Percentiles rank a stretch among this genome's conserved stretches.
Evolutionary conservation across 768 basidiomycete species (phyloP).

Genomic region (Naganishia vaughanmartiniae): DNA sequence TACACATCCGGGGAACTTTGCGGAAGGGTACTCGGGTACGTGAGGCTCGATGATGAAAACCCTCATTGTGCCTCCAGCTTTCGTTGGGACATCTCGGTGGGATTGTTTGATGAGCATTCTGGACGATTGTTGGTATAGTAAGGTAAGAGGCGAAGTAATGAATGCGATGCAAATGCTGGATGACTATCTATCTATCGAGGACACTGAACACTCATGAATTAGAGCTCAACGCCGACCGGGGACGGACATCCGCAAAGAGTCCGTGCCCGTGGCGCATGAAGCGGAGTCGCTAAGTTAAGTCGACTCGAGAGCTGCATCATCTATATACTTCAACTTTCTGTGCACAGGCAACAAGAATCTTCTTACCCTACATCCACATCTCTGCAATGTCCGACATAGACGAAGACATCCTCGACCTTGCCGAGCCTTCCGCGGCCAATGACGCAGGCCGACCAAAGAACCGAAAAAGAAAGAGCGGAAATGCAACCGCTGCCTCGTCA

Average conservation of each 20-base stretch:
- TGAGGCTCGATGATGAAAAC: constrained; percentile 79
- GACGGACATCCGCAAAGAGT: background rate
- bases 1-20: constrained; percentile 79
- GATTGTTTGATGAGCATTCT: constrained; percentile 79
- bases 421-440: constrained; percentile 19
- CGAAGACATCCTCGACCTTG: constrained; percentile 32
- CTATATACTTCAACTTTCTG: too few species aligned
- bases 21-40: constrained; percentile 77
- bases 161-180: background rate
- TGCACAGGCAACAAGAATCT: too few species aligned
- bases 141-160: background rate
- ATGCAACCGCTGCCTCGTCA: constrained; percentile 2
- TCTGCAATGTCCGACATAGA: constrained; percentile 30
- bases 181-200: too few species aligned
- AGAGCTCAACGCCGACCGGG: background rate
- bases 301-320: too few species aligned
- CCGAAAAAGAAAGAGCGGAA: constrained; percentile 20
- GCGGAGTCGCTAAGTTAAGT: too few species aligned
- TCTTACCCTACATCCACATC: too few species aligned
- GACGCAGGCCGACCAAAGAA: constrained; percentile 16
- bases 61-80: constrained; percentile 68
- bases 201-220: too few species aligned
- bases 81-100: constrained; percentile 71
- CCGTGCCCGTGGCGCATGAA: too few species aligned
- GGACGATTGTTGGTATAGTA: background rate